A percentile compares a stretch with the other conserved stretches of the same genome.
phyloP scores from a whole-genome alignment of 2,329 filamentous ascomycete genomes.

The Zopfia rhizophila region DNA sequence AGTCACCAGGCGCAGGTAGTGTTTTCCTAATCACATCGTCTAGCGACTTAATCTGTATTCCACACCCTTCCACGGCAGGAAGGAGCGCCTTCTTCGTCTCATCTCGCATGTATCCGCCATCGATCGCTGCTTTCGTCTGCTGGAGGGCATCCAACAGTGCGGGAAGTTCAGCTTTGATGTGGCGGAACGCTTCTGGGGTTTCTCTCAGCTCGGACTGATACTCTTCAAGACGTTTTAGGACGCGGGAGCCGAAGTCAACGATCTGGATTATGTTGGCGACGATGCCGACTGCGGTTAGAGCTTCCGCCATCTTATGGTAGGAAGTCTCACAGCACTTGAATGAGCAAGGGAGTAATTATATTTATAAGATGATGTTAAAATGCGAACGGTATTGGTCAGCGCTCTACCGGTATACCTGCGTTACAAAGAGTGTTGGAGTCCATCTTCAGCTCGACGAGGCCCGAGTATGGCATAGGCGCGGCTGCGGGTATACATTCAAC shows the following conservation, averaged over 20 bases:
- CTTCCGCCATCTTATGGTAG: constrained; percentile 35
- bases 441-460: no score
- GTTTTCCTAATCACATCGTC: constrained; percentile 20
- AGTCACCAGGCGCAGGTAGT: constrained; percentile 17
- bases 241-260: constrained; percentile 19
- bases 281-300: constrained; percentile 23
- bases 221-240: constrained; percentile 24
- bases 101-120: constrained; percentile 12
- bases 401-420: no score
- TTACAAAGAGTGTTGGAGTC: no score
- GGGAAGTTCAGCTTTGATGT: constrained; percentile 21
- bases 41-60: constrained; percentile 21
- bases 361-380: no score
- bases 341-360: no score
- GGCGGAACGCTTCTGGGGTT: constrained; percentile 17
- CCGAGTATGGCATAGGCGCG: no score
- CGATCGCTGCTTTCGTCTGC: constrained; percentile 11
- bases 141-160: constrained; percentile 16
- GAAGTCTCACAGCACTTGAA: no score
- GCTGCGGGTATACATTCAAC: no score
- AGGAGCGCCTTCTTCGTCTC: constrained; percentile 13
- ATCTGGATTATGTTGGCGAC: constrained; percentile 29
- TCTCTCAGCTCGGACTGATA: constrained; percentile 14
- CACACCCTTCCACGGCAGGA: constrained; percentile 22
- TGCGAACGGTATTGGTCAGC: no score